Base-by-base conservation (phyloP, 2,329 filamentous ascomycete species). In the Colletotrichum sp. region DNA sequence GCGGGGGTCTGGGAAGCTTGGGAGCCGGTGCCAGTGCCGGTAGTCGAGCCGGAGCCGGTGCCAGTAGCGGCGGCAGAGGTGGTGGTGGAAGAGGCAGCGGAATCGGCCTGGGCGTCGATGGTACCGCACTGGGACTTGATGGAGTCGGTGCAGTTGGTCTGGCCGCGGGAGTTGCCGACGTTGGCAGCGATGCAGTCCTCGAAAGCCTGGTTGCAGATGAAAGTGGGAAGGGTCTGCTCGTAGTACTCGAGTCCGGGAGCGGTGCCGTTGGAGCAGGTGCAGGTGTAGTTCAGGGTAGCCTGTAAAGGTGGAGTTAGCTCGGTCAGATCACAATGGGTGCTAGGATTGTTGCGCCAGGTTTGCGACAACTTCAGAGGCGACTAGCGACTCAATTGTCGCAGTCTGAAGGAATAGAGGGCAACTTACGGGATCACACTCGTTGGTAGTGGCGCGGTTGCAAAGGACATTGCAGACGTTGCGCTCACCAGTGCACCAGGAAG, bases 201-300 rank as follows among this genome's bases (percentile, higher is more conserved):
- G 82, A 85, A 90, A 55, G 89, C 87, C 75, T 85, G 75, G 72
- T 87, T 30, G 85, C 90, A 92, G 80, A 90, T 87, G 80, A 89
- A 91, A 72, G 84, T 86, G 64, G 87, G 86, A 78, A 92, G 83
- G 4, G 89, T 90, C 84, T 91, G 86, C 65, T 77, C 79, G 84
- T 90, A 92, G 81, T 88, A 86, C 81, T 90, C 84, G 61, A 92
- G 86, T 74, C 87, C 88, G 16, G 90, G 89, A 8, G 85, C 84
- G 62, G 85, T 86, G 79, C 81, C 83, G 82, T 91, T 90, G 39
- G 80, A 69, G 85, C 90, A 91, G 18, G 82, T 85, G 82, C 90
- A 92, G 18, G 80, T 78, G 83, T 86, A 91, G 69, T 82, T 78
- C 58, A 91, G 85, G 58, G 84, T 85, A 55, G 70, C 69, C 87